Conservation (phyloP, 805 yeast species). For the Candida oleophila region DNA sequence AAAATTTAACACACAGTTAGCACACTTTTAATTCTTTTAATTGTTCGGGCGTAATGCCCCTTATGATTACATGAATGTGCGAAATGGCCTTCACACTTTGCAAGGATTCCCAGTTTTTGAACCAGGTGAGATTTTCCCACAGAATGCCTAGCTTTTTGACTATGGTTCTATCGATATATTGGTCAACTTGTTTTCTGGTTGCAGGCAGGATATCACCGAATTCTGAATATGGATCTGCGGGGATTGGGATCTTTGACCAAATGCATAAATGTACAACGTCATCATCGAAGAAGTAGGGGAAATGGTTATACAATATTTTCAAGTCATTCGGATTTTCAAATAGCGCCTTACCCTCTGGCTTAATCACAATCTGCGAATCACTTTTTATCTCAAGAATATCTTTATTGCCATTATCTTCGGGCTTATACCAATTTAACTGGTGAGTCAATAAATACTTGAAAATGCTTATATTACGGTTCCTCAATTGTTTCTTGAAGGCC, state of each 20-base stretch:
- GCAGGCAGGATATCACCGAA: slow-evolving; percentile 50
- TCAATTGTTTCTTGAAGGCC: slow-evolving; percentile 43
- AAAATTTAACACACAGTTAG: not conserved
- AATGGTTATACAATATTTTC: slow-evolving; percentile 53
- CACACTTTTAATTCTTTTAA: slow-evolving; percentile 8
- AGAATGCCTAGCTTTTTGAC: slow-evolving; percentile 40
- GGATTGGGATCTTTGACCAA: slow-evolving; percentile 64
- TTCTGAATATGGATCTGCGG: slow-evolving; percentile 47
- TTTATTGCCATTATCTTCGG: slow-evolving; percentile 21
- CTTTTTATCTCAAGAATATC: slow-evolving; percentile 13
- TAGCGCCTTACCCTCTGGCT: slow-evolving; percentile 35
- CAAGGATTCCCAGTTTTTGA: slow-evolving; percentile 66
- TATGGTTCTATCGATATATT: slow-evolving; percentile 49
- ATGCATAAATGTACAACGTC: slow-evolving; percentile 58
- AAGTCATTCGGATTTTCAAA: slow-evolving; percentile 43
- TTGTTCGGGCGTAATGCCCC: slow-evolving; percentile 30
- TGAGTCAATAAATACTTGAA: slow-evolving; percentile 47
- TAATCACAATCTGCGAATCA: slow-evolving; percentile 16
- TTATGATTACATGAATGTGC: slow-evolving; percentile 66
- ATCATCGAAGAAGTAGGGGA: slow-evolving; percentile 61
- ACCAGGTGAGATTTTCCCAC: slow-evolving; percentile 54
- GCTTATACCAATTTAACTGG: slow-evolving; percentile 51
- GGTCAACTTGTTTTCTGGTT: slow-evolving; percentile 42
- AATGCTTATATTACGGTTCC: slow-evolving; percentile 34
- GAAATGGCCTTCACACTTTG: slow-evolving; percentile 69